These are phyloP conservation scores for Eucalyptus pumila DNA, from an alignment of 345 rosid species.

Conservation along the genomic window DNA sequence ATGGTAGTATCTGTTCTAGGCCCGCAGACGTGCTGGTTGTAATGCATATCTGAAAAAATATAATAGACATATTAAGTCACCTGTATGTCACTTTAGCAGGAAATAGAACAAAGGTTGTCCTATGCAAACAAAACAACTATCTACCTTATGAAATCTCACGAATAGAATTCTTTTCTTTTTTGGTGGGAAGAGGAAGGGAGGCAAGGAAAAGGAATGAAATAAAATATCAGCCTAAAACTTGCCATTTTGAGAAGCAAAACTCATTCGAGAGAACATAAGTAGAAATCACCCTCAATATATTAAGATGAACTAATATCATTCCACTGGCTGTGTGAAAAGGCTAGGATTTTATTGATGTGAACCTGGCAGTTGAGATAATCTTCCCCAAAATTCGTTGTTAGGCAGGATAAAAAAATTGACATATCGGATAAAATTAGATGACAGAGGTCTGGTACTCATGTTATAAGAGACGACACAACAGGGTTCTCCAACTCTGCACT, in stretches of 20 bases:
- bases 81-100: neutral
- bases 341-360: neutral
- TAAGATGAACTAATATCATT: neutral
- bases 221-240: neutral
- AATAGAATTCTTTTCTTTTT: neutral
- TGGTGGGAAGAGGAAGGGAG: neutral
- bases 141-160: neutral
- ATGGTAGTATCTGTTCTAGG: slow-evolving; percentile 74
- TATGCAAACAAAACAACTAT: neutral
- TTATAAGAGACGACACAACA: neutral
- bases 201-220: neutral
- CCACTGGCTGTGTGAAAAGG: neutral
- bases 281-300: neutral
- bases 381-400: neutral
- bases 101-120: neutral
- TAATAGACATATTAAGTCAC: neutral
- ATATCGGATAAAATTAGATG: neutral
- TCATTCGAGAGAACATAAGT: neutral
- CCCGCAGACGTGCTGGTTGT: slow-evolving; percentile 93
- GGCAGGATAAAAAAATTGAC: neutral
- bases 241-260: neutral
- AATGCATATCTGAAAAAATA: slow-evolving; percentile 50
- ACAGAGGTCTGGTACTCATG: neutral
- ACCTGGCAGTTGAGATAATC: neutral
- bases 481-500: neutral